These are phyloP conservation scores for Dictyophora rubrovolvata DNA, from an alignment of 768 basidiomycete species.

Conservation along the genomic window DNA sequence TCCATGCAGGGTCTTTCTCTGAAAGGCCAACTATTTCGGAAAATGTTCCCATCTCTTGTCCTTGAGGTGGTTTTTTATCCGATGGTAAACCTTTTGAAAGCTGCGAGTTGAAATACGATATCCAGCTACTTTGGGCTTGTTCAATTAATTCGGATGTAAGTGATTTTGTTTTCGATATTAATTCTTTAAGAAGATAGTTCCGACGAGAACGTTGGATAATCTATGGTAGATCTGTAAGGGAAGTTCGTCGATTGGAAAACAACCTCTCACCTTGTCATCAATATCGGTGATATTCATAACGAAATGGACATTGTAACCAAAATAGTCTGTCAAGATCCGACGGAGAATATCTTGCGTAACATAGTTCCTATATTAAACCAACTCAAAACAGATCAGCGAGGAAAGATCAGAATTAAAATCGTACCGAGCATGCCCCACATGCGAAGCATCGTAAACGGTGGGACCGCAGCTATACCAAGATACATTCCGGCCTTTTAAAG, in stretches of 20 bases:
- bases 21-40: conserved; percentile 34
- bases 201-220: conserved; percentile 89
- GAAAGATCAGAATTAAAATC: conserved; percentile 3
- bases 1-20: conserved; percentile 50
- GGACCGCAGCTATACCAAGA: conserved; percentile 99
- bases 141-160: conserved; percentile 51
- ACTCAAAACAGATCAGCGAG: background rate
- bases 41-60: conserved; percentile 47
- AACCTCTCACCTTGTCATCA: conserved; percentile 78
- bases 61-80: conserved; percentile 34
- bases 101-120: conserved; percentile 47
- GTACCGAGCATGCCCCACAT: conserved; percentile 97
- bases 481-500: conserved; percentile 58
- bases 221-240: conserved; percentile 30
- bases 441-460: conserved; percentile 95
- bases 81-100: conserved; percentile 55
- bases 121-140: conserved; percentile 55
- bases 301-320: conserved; percentile 95
- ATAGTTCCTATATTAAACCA: conserved; percentile 62
- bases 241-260: conserved; percentile 17
- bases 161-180: conserved; percentile 40
- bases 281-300: conserved; percentile 99
- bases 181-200: conserved; percentile 57
- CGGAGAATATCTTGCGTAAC: conserved; percentile 89
- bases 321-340: conserved; percentile 88